These are phyloP conservation scores for Cenchrus americanus DNA, from an alignment of 176 grass and related monocot species.

Conservation along the genomic window DNA sequence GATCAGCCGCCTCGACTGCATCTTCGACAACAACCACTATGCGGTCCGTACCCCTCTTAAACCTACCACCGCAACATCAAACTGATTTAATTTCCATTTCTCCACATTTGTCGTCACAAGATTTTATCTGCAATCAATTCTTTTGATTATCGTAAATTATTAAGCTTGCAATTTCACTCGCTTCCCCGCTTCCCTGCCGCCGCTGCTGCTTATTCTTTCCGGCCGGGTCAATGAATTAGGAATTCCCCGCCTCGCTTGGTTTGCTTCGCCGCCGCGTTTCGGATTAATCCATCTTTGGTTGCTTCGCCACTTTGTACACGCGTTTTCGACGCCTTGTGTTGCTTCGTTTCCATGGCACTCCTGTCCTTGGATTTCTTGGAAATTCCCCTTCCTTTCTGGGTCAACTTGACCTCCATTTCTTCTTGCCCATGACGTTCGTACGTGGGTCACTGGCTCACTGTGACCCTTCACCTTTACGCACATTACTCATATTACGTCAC, in stretches of 20 bases:
- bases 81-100: background rate
- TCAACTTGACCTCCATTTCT: background rate
- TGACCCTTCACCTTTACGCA: slow-evolving; percentile 5
- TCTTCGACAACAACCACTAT: slow-evolving; percentile 82
- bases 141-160: background rate
- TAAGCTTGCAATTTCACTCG: background rate
- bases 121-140: background rate
- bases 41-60: slow-evolving; percentile 43
- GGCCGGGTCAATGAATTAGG: background rate
- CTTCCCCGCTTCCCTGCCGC: background rate
- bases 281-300: slow-evolving; percentile 21
- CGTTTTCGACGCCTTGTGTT: slow-evolving; percentile 20
- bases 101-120: background rate
- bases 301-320: slow-evolving; percentile 22
- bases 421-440: background rate
- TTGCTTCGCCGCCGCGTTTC: slow-evolving; percentile 40
- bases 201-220: slow-evolving; percentile 15
- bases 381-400: slow-evolving; percentile 5
- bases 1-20: slow-evolving; percentile 78
- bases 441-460: background rate
- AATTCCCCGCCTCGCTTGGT: background rate
- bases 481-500: background rate
- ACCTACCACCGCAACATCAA: background rate
- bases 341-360: slow-evolving; percentile 25
- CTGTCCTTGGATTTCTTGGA: slow-evolving; percentile 24